Conservation (phyloP, 345 rosid species). For the Lumnitzera littorea region DNA sequence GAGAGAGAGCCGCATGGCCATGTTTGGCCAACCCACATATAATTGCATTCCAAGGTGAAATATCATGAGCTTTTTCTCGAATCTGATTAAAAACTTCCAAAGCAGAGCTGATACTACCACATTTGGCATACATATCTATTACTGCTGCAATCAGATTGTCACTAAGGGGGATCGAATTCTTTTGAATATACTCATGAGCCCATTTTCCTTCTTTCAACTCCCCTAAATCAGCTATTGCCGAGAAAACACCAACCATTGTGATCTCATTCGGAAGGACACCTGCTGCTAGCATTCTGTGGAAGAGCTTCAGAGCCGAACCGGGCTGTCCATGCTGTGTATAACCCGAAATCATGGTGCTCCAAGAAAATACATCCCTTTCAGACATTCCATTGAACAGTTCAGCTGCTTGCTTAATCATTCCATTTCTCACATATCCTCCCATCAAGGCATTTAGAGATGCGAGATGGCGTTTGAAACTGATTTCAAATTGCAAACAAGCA, state of each 20-base stretch:
- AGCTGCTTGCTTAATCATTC: slow-evolving; percentile 52
- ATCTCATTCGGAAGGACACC: slow-evolving; percentile 58
- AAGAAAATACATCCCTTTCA: slow-evolving; percentile 68
- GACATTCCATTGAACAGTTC: slow-evolving; percentile 48
- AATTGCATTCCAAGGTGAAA: slow-evolving; percentile 86
- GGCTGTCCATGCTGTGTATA: slow-evolving; percentile 52
- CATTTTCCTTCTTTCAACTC: slow-evolving; percentile 48
- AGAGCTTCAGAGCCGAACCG: slow-evolving; percentile 42
- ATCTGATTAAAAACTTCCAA: slow-evolving; percentile 45
- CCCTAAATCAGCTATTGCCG: slow-evolving; percentile 57
- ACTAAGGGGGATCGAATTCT: slow-evolving; percentile 35
- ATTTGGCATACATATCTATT: slow-evolving; percentile 90
- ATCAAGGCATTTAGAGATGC: slow-evolving; percentile 66
- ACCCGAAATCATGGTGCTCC: slow-evolving; percentile 79
- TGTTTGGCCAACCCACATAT: slow-evolving; percentile 72
- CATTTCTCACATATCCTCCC: slow-evolving; percentile 52
- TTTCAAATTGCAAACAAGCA: slow-evolving; percentile 54
- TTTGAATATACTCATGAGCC: slow-evolving; percentile 44
- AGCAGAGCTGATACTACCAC: slow-evolving; percentile 66
- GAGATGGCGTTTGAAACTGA: slow-evolving; percentile 37
- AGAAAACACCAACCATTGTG: slow-evolving; percentile 80
- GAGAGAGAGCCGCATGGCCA: slow-evolving; percentile 54
- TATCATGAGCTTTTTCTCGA: slow-evolving; percentile 25
- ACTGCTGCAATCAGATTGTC: slow-evolving; percentile 72
- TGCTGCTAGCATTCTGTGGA: slow-evolving; percentile 43